phyloP scores from a whole-genome alignment of 1,284 basidiomycete species.

The Trichosporon sp. region DNA sequence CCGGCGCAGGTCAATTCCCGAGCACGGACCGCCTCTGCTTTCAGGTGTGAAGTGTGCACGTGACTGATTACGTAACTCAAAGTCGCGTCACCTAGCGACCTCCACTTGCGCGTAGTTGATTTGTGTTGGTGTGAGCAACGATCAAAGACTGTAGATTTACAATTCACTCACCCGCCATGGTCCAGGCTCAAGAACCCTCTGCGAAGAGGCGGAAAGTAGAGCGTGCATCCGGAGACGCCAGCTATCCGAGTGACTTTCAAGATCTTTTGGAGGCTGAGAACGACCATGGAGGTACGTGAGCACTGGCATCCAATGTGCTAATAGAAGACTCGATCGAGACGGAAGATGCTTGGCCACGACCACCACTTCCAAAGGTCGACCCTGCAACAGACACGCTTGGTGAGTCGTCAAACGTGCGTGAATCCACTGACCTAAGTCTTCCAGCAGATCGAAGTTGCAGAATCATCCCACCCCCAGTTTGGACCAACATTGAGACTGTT shows the following conservation, averaged over 20 bases:
- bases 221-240: slow-evolving; percentile 14
- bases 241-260: slow-evolving; percentile 72
- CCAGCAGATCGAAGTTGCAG: slow-evolving; percentile 91
- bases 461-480: slow-evolving; percentile 63
- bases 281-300: slow-evolving; percentile 52
- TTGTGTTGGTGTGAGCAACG: neutral
- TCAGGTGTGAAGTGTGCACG: neutral
- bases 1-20: neutral
- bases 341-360: slow-evolving; percentile 74
- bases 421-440: slow-evolving; percentile 61
- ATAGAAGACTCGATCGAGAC: slow-evolving; percentile 52
- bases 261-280: slow-evolving; percentile 72
- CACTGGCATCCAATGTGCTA: neutral
- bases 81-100: slow-evolving; percentile 14
- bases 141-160: too few relatives aligned
- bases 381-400: slow-evolving; percentile 67
- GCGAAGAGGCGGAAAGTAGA: slow-evolving; percentile 48
- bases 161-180: neutral
- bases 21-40: neutral
- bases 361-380: slow-evolving; percentile 64
- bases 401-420: slow-evolving; percentile 42
- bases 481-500: slow-evolving; percentile 72
- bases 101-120: slow-evolving; percentile 19
- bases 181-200: slow-evolving; percentile 27
- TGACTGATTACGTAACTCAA: neutral